Evolutionary conservation across 768 basidiomycete species (phyloP), one percentile per base, ranked within the genome.

Genomic region (Kockovaella imperatae): DNA sequence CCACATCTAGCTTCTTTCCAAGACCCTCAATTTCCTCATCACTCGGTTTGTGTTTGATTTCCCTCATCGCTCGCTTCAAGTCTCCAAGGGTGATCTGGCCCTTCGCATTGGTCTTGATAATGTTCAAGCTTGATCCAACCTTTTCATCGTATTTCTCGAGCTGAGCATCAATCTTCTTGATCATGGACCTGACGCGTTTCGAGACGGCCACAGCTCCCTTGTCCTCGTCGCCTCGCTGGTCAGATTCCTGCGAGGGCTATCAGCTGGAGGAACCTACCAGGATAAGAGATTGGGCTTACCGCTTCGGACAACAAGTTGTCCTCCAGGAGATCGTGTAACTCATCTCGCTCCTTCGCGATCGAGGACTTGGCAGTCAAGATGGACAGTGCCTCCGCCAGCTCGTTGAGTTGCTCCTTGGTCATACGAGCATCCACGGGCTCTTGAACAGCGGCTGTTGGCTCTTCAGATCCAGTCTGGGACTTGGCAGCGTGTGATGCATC

Each of bases 361-460:
- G 84, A 86, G 3, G 88, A 93, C 70, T 86, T 90, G 50, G 93
- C 86, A 15, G 89, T 91, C 45, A 97, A 75, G 62, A 97, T 79
- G 3, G 84, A 82, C 47, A 97, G 75, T 1, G 91, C 90, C 56
- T 93, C 90, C 31, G 83, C 83, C 30, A 99, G 79, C 72, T 99
- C 95, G 65, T 84, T 85, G 20, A 99, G 77, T 62, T 99, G 91
- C 62, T 97, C 93, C 8, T 84, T 80, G 2, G 90, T 97, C 93
- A 99, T 96, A 35, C 88, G 83, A n/a, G 88, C 89, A 55, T 64
- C 49, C 11, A 40, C 25, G n/a, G 29, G 34, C 36, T 52, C 45
- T 28, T 39, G 41, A 23, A 42, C 51, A 20, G 53, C 58, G 18
- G 42, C 43, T 3, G 54, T 43, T 3, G 36, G 42, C 14, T 40